Base-by-base conservation (phyloP, 2,329 filamentous ascomycete species). In the Clarireedia paspali region DNA sequence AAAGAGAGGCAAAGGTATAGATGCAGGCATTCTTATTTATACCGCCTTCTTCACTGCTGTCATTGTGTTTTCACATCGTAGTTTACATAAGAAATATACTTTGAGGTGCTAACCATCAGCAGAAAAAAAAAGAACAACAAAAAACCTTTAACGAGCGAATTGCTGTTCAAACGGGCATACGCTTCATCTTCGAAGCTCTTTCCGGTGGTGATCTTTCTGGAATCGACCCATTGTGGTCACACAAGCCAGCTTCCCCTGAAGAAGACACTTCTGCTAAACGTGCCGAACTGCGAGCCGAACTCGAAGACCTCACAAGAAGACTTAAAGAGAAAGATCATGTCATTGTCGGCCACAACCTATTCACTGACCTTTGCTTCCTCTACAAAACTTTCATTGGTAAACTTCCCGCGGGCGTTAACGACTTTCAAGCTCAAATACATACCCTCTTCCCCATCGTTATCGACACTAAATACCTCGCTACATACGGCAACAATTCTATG, bases 321-420 rank as follows among this genome's bases (percentile, higher is more conserved):
- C 59, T 76, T 2, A 66, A 67, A 47, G 34, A 36, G 1, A 63
- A 61, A 12, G 59, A 57, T 2, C 73, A 69, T 0, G 61, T 82
- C 0, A 63, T 87, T 0, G 74, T 87, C 3, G 83, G 83, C 0
- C 83, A 88, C 69, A 87, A 88, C 62, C 73, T 82, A 57, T 81
- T 87, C 60, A 77, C 78, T 1, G 83, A 88, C 61, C 71, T 88
- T 3, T 76, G 81, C 38, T 86, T 86, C 63, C 69, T 87, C 38
- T 83, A 85, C 66, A 70, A 74, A n/a, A 77, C 76, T 1, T 88
- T 88, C 66, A 73, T 86, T 50, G 81, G 80, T 1, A 60, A 70
- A 1, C 70, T 87, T 2, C 84, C 84, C 0, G 68, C 72, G 2
- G 77, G 71, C 0, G 67, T 84, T 1, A 71, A 74, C 2, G 76